Base-by-base conservation (phyloP, 768 basidiomycete species). In the Hygrocybe punicea region DNA sequence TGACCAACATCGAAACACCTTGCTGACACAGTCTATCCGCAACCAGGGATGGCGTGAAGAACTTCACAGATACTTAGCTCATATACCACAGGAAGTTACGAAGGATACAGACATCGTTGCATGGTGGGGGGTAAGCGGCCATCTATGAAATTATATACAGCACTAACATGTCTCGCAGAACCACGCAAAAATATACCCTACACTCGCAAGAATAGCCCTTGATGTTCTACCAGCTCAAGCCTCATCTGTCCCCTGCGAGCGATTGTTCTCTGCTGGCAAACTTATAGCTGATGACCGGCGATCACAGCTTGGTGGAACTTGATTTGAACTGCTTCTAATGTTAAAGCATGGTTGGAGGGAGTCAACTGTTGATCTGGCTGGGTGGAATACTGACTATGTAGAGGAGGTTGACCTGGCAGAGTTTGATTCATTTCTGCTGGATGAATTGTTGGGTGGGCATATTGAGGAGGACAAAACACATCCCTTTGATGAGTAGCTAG, bases 191-290 rank as follows among this genome's bases (percentile, higher is more conserved):
- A 24, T 11, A 7, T 61, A 62, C 44, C 63, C 61, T 14, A 61
- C 59, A 51, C 56, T 64, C 33, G 54, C 39, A 8, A 51, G 56
- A 24, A 62, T 66, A 25, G 55, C 60, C 2, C 48, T 66, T n/a
- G 56, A 66, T 49, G 40, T 64, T 23, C 37, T 64, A 1, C 62
- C 65, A 6, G 48, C 47, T 25, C 63, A 64, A 45, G 60, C 60
- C 11, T 66, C 60, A 10, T 61, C 65, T 34, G 65, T 67, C 21
- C 64, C 60, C 2, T 65, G 62, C 19, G 59, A 67, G 47, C 55
- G 51, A 10, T 19, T 66, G 3, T 66, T 64, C 47, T 53, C 39
- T 33, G 29, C 36, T 55, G 29, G 33, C 33, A 35, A 35, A 14
- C 9, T 23, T 10, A 51, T 51, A 23, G 49, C 49, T 25, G 10